phyloP scores from a whole-genome alignment of 1,284 basidiomycete species.

The Leccinum fuscescens region DNA sequence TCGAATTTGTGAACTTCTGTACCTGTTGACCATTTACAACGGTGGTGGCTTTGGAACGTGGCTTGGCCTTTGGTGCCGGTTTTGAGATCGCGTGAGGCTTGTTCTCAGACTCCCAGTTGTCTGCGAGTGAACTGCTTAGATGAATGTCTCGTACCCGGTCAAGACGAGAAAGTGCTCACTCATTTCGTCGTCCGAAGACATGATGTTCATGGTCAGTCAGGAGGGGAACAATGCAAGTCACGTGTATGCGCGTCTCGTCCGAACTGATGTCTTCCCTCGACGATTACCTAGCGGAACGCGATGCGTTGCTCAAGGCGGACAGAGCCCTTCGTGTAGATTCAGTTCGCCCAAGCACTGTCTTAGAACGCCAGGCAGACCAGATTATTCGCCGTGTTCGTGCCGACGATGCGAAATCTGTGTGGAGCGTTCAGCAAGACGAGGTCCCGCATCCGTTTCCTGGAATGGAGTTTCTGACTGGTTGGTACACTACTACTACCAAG shows the following conservation, averaged over 20 bases:
- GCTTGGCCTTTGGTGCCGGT: conserved; percentile 17
- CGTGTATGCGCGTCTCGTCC: conserved; percentile 10
- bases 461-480: conserved; percentile 73
- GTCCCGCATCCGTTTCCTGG: conserved; percentile 67
- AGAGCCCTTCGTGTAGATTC: conserved; percentile 45
- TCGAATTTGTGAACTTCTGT: conserved; percentile 16
- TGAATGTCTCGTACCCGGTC: conserved; percentile 17
- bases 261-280: conserved; percentile 23
- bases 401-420: conserved; percentile 54
- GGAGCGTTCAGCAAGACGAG: conserved; percentile 52
- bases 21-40: conserved; percentile 9
- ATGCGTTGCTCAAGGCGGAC: conserved; percentile 51
- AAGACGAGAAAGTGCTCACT: conserved; percentile 19
- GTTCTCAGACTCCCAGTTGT: conserved; percentile 20
- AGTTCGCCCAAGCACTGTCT: conserved; percentile 30
- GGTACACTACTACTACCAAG: conserved; percentile 2
- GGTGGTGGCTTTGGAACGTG: conserved; percentile 15
- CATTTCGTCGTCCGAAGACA: conserved; percentile 37
- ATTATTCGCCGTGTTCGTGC: conserved; percentile 53
- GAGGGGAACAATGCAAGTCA: conserved; percentile 8
- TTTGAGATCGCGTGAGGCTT: conserved; percentile 5
- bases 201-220: conserved; percentile 17
- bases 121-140: conserved; percentile 24
- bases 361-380: conserved; percentile 53
- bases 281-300: conserved; percentile 43